Evolutionary conservation across 352 stramenopile species (phyloP).

Genomic region (Phytopythium cucurbitacearum): DNA sequence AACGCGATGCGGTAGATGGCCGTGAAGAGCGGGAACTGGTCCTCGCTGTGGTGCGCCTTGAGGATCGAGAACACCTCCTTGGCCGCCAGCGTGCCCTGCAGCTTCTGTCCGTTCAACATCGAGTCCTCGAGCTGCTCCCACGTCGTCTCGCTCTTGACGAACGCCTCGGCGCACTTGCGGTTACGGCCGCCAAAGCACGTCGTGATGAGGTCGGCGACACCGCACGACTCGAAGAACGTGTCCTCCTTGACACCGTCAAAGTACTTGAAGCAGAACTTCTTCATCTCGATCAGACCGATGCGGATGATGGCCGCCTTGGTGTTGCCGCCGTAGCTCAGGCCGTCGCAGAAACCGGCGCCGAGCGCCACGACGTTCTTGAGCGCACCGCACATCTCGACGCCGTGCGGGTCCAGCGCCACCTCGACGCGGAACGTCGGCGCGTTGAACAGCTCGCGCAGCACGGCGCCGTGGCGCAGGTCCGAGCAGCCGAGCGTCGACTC

Average conservation of each 20-base stretch:
- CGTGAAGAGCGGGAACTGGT: constrained; percentile 90
- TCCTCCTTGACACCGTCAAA: constrained; percentile 91
- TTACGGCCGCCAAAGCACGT: constrained; percentile 98
- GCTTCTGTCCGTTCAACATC: constrained; percentile 96
- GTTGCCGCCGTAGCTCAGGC: constrained; percentile 93
- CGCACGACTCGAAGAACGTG: constrained; percentile 96
- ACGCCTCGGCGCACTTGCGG: constrained; percentile 94
- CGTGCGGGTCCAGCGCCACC: constrained; percentile 90
- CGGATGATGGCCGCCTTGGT: constrained; percentile 97
- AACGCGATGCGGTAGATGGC: constrained; percentile 95
- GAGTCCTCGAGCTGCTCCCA: constrained; percentile 93
- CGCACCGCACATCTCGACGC: constrained; percentile 95
- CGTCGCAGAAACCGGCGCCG: constrained; percentile 96
- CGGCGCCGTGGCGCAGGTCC: constrained; percentile 60
- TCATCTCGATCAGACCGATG: constrained; percentile 95
- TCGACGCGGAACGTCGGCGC: constrained; percentile 91
- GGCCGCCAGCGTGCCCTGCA: constrained; percentile 94
- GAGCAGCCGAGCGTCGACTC: constrained; percentile 94
- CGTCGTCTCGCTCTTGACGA: constrained; percentile 72
- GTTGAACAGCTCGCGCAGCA: constrained; percentile 76
- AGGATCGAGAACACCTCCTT: constrained; percentile 94
- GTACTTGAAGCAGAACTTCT: constrained; percentile 92
- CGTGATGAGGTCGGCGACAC: constrained; percentile 97
- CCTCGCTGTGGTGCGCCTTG: constrained; percentile 66
- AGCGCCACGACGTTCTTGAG: constrained; percentile 98